A percentile compares a stretch with the other conserved stretches of the same genome.
phyloP scores from a whole-genome alignment of 2,329 filamentous ascomycete species.

The Hymenoscyphus infarciens region DNA sequence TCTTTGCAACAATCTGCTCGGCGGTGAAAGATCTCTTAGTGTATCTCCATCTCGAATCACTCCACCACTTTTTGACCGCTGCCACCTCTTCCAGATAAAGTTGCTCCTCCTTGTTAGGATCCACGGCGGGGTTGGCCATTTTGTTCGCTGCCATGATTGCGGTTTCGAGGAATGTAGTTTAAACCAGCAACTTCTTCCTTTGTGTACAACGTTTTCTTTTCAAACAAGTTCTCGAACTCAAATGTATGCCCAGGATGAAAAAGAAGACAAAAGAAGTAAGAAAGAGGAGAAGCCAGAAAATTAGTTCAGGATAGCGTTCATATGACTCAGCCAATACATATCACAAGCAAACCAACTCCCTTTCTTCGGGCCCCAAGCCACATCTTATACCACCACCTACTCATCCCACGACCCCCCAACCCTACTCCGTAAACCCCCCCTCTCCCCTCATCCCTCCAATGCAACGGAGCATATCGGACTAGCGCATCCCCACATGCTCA shows the following conservation, averaged over 20 bases:
- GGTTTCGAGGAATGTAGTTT: constrained; percentile 18
- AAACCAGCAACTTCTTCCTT: not conserved
- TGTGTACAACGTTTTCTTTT: not conserved
- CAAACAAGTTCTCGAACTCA: not conserved
- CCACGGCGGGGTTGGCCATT: constrained; percentile 56
- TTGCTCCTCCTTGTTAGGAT: constrained; percentile 54
- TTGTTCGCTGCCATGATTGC: constrained; percentile 40
- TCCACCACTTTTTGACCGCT: constrained; percentile 92
- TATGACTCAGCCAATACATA: constrained; percentile 4
- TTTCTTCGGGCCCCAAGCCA: not conserved
- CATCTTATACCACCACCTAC: not conserved
- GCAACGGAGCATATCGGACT: not conserved
- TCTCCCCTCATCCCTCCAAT: not conserved
- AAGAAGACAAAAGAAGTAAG: not conserved
- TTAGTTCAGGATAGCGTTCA: not conserved
- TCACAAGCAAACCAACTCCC: constrained; percentile 6
- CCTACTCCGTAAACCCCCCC: not conserved
- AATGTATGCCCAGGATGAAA: not conserved
- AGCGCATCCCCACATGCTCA: not conserved
- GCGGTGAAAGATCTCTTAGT: constrained; percentile 92
- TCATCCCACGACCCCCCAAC: not conserved
- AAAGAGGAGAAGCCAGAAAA: not conserved
- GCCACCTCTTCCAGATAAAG: constrained; percentile 70
- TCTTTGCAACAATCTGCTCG: constrained; percentile 94
- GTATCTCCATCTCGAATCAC: constrained; percentile 83